Conservation (phyloP, 2,329 filamentous ascomycete species). For the Ophiostoma himal-ulmi region DNA sequence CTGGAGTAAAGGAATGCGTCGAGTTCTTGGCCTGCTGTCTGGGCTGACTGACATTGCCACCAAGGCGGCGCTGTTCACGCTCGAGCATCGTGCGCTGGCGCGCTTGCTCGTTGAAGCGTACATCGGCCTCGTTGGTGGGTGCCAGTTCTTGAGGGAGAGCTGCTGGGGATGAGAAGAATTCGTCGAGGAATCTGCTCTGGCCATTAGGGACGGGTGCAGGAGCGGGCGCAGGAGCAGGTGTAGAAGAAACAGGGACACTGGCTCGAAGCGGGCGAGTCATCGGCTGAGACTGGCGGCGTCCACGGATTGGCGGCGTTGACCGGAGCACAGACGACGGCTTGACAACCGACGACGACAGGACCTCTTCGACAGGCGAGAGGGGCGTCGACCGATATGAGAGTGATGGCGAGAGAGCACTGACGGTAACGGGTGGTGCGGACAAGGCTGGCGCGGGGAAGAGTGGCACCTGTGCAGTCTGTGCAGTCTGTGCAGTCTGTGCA, state of each 20-base stretch:
- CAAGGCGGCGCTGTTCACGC: not conserved
- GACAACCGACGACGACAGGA: not conserved
- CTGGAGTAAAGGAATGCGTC: not conserved
- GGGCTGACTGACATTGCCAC: not conserved
- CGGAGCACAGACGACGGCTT: conserved; percentile 5
- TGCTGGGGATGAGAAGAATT: conserved; percentile 54
- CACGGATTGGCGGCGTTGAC: not conserved
- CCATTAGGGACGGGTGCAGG: too few species aligned
- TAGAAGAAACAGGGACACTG: not conserved
- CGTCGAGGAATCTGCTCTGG: conserved; percentile 20
- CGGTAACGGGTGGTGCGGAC: conserved; percentile 5
- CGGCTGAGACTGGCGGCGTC: not conserved
- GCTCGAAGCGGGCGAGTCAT: not conserved
- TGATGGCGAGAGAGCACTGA: not conserved
- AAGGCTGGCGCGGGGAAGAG: not conserved
- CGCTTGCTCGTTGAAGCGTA: conserved; percentile 23
- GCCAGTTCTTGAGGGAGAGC: conserved; percentile 33
- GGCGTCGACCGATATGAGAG: not conserved
- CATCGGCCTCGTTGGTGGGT: conserved; percentile 23
- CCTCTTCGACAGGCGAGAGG: conserved; percentile 5
- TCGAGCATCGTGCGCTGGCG: not conserved
- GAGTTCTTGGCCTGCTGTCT: not conserved
- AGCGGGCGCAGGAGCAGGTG: not conserved
- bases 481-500: not conserved
- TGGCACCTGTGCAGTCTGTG: not conserved